Percentiles rank a stretch among this genome's conserved stretches.
These are phyloP conservation scores for Olyra latifolia DNA, from an alignment of 176 grass and related monocot genomes.

Conservation along the genomic window DNA sequence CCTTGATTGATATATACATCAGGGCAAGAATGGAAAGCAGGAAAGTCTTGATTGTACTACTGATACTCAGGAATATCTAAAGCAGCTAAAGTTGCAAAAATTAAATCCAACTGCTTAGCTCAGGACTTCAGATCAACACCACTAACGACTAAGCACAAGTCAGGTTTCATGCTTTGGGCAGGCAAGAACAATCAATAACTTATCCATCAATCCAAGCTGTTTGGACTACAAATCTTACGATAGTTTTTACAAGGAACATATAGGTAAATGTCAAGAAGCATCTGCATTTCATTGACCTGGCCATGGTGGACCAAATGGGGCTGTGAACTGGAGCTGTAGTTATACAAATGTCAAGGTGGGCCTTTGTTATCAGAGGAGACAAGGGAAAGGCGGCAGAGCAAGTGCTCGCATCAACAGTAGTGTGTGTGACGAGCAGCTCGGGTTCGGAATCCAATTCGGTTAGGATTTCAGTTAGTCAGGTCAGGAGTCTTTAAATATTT, in stretches of 20 bases:
- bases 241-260: not conserved
- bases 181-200: not conserved
- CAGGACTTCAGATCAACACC: not conserved
- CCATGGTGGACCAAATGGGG: not conserved
- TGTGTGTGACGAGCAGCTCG: too few species aligned
- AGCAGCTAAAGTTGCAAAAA: not conserved
- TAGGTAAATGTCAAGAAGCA: not conserved
- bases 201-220: not conserved
- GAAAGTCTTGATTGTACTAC: not conserved
- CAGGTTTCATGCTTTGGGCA: not conserved
- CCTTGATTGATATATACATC: not conserved
- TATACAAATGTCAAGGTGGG: not conserved
- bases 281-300: not conserved
- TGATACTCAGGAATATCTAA: not conserved
- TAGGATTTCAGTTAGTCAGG: too few species aligned
- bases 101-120: not conserved
- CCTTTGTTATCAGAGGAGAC: too few species aligned
- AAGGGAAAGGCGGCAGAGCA: too few species aligned
- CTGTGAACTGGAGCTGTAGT: not conserved
- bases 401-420: too few species aligned
- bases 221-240: constrained; percentile 27
- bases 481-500: too few species aligned
- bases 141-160: not conserved
- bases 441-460: too few species aligned
- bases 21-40: not conserved